Percentiles rank a stretch among this genome's conserved stretches.
phyloP scores from a whole-genome alignment of 192 early-diverging fungal genomes.

The Endogone sp. region DNA sequence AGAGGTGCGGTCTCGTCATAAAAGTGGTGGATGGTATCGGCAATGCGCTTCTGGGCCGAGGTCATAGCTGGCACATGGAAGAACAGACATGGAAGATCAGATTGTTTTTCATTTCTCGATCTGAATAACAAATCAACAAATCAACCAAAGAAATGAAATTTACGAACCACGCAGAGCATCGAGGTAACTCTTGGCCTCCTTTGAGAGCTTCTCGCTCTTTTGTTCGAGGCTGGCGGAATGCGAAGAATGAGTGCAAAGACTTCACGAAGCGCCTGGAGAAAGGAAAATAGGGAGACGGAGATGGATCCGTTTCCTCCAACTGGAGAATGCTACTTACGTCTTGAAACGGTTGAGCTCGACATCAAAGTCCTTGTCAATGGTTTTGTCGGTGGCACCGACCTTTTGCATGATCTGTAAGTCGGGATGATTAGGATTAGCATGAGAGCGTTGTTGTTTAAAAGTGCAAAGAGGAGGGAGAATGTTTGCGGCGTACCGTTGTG shows the following conservation, averaged over 20 bases:
- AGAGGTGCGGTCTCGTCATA: constrained; percentile 81
- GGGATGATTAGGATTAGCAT: not conserved
- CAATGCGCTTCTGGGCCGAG: constrained; percentile 76
- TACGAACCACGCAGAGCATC: constrained; percentile 70
- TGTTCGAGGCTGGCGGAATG: constrained; percentile 65
- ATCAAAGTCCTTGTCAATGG: constrained; percentile 64
- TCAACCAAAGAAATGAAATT: not conserved
- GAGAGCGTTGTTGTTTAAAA: not conserved
- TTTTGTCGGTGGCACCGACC: constrained; percentile 73
- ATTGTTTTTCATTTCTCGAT: too few species aligned
- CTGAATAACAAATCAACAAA: constrained; percentile 1
- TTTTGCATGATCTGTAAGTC: constrained; percentile 58
- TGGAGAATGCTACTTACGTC: constrained; percentile 25
- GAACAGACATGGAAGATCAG: not conserved
- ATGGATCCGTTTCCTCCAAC: not conserved
- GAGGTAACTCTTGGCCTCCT: constrained; percentile 92
- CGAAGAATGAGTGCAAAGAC: too few species aligned
- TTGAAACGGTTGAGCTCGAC: constrained; percentile 32
- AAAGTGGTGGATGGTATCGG: constrained; percentile 84
- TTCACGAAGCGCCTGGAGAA: too few species aligned
- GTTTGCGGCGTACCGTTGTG: constrained; percentile 44
- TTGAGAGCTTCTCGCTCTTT: constrained; percentile 79
- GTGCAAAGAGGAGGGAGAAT: not conserved
- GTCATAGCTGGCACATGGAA: constrained; percentile 62
- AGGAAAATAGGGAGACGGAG: not conserved